Conservation (phyloP, 768 basidiomycete species). For the Lentinus tigrinus region DNA sequence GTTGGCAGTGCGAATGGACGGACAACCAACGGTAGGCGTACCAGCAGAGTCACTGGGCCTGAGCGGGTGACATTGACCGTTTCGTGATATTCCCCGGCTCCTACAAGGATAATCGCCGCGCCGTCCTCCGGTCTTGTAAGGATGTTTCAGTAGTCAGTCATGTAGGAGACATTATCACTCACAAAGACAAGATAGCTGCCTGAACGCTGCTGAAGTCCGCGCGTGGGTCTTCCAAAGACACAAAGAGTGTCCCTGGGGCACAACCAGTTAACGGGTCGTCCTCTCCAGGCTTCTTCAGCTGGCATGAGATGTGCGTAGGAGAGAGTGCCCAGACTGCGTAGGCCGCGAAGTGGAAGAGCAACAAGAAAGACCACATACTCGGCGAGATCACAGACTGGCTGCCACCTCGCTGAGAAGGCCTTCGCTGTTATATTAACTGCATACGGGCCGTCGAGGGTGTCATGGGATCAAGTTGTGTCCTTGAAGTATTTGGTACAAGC, state of each 20-base stretch:
- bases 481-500: no score
- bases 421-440: background rate
- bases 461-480: background rate
- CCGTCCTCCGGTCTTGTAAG: constrained; percentile 40
- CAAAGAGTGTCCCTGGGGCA: constrained; percentile 57
- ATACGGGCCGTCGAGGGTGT: background rate
- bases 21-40: constrained; percentile 20
- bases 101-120: constrained; percentile 51
- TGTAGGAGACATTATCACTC: constrained; percentile 17
- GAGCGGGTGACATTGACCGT: constrained; percentile 54
- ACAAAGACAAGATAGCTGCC: constrained; percentile 57
- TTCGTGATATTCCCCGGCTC: constrained; percentile 58
- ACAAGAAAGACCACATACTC: no score
- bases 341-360: background rate
- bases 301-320: constrained; percentile 46
- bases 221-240: constrained; percentile 45
- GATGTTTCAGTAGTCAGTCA: background rate
- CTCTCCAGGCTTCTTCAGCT: constrained; percentile 44
- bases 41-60: constrained; percentile 56
- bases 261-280: constrained; percentile 51
- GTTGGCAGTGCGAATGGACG: background rate
- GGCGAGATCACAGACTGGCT: background rate
- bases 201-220: constrained; percentile 53
- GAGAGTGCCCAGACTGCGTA: constrained; percentile 38
- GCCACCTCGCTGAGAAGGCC: background rate